These are phyloP conservation scores for Agastache rugosa DNA, from an alignment of 257 asterid genomes.

Conservation along the genomic window DNA sequence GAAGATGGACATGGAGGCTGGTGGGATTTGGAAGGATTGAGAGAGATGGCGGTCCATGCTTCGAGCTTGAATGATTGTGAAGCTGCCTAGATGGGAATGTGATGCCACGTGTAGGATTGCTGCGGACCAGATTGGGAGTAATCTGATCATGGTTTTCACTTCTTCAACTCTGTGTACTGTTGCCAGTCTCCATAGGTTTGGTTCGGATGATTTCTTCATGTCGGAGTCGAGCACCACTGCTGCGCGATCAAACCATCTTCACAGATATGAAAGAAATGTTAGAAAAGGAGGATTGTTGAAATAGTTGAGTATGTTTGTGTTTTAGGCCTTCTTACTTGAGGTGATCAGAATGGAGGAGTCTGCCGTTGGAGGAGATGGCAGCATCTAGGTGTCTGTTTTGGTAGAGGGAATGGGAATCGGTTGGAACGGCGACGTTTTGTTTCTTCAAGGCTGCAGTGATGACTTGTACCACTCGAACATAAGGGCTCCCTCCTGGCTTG, in stretches of 20 bases:
- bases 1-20: slow-evolving; percentile 72
- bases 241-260: slow-evolving; percentile 81
- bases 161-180: slow-evolving; percentile 86
- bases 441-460: slow-evolving; percentile 76
- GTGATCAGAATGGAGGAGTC: slow-evolving; percentile 71
- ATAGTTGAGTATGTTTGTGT: not conserved
- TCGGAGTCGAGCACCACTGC: slow-evolving; percentile 58
- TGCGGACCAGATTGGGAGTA: slow-evolving; percentile 78
- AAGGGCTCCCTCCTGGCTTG: slow-evolving; percentile 87
- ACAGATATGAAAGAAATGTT: not conserved
- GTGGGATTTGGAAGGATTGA: slow-evolving; percentile 68
- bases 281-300: not conserved
- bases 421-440: slow-evolving; percentile 44
- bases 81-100: slow-evolving; percentile 61
- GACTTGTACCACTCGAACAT: slow-evolving; percentile 64
- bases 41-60: slow-evolving; percentile 74
- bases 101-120: slow-evolving; percentile 64
- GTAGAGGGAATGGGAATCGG: slow-evolving; percentile 48
- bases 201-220: slow-evolving; percentile 39
- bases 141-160: slow-evolving; percentile 64
- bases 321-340: slow-evolving; percentile 66
- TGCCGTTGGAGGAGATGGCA: slow-evolving; percentile 56
- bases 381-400: slow-evolving; percentile 63
- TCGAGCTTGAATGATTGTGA: slow-evolving; percentile 80
- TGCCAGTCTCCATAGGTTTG: slow-evolving; percentile 74